These are phyloP conservation scores for Boletellus sp. DNA, from an alignment of 768 basidiomycete genomes.

Conservation along the genomic window DNA sequence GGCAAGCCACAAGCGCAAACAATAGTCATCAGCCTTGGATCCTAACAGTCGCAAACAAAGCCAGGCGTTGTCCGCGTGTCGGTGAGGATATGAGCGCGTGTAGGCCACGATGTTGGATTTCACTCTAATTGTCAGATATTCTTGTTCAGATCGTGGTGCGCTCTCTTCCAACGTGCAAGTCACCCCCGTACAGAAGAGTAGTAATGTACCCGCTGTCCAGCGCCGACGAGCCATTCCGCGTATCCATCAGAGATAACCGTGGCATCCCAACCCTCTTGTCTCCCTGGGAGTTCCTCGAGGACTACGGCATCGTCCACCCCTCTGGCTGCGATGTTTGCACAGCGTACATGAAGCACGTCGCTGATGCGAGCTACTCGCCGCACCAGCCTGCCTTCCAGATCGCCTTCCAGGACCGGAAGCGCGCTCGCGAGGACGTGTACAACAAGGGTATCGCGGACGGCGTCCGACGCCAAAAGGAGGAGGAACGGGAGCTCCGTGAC, in stretches of 20 bases:
- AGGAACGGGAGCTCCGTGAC: constrained; percentile 34
- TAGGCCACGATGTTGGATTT: neutral
- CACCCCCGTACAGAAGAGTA: constrained; percentile 9
- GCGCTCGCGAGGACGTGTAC: constrained; percentile 36
- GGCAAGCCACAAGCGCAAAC: constrained; percentile 29
- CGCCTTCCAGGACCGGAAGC: constrained; percentile 39
- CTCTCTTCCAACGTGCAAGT: neutral
- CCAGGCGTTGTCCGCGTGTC: constrained; percentile 30
- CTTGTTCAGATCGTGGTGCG: neutral
- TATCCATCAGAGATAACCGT: constrained; percentile 27
- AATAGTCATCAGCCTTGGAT: constrained; percentile 13
- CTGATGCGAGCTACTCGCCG: constrained; percentile 37
- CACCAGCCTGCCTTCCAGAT: constrained; percentile 38
- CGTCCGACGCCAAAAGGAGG: constrained; percentile 38
- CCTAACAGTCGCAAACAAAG: constrained; percentile 29
- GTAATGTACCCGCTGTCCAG: constrained; percentile 33
- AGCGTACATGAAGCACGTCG: constrained; percentile 39
- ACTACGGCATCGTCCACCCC: constrained; percentile 39
- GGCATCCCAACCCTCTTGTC: constrained; percentile 33
- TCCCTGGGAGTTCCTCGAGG: constrained; percentile 39
- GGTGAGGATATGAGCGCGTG: constrained; percentile 26
- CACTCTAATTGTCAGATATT: neutral
- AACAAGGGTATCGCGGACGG: constrained; percentile 40
- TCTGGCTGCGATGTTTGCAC: constrained; percentile 38
- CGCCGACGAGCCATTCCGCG: constrained; percentile 31